Percentiles rank a stretch among this genome's conserved stretches.
Evolutionary conservation across 371 early-diverging fungal species (phyloP).

Genomic region (Catenaria anguillulae): DNA sequence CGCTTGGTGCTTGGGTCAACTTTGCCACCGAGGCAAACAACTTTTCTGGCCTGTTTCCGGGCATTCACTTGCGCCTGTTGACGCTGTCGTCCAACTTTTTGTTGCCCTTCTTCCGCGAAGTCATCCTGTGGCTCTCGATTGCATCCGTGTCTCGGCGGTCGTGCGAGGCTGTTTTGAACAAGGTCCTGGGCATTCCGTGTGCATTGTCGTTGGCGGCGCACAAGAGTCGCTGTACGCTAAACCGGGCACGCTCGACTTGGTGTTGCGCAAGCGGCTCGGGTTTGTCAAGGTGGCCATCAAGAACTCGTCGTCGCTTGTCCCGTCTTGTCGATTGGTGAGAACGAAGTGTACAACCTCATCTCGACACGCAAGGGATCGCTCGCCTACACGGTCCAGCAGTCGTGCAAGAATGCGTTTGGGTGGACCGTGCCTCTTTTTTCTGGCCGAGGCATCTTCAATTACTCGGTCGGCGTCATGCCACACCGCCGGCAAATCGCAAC

Average conservation of each 20-base stretch:
- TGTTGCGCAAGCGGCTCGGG: constrained; percentile 53
- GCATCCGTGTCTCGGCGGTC: constrained; percentile 60
- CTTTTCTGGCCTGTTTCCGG: constrained; percentile 48
- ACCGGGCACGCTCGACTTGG: constrained; percentile 46
- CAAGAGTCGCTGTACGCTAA: constrained; percentile 51
- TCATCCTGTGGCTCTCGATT: constrained; percentile 48
- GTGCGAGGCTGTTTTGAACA: constrained; percentile 51
- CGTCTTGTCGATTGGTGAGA: constrained; percentile 53
- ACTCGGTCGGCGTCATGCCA: constrained; percentile 37
- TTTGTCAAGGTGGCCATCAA: constrained; percentile 68
- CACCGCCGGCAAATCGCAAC: constrained; percentile 31
- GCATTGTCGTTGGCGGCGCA: constrained; percentile 66
- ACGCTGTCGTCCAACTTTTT: constrained; percentile 45
- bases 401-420: constrained; percentile 39
- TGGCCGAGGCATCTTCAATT: constrained; percentile 14
- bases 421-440: constrained; percentile 55
- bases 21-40: constrained; percentile 61
- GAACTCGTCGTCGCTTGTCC: constrained; percentile 25
- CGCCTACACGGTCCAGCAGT: constrained; percentile 37
- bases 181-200: constrained; percentile 63
- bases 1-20: constrained; percentile 61
- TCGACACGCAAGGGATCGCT: constrained; percentile 31
- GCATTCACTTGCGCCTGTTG: constrained; percentile 36
- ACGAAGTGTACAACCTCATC: constrained; percentile 54
- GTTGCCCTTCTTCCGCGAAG: constrained; percentile 60